These are phyloP conservation scores for Globisporangium emineosum DNA, from an alignment of 352 stramenopile genomes.

Conservation along the genomic window DNA sequence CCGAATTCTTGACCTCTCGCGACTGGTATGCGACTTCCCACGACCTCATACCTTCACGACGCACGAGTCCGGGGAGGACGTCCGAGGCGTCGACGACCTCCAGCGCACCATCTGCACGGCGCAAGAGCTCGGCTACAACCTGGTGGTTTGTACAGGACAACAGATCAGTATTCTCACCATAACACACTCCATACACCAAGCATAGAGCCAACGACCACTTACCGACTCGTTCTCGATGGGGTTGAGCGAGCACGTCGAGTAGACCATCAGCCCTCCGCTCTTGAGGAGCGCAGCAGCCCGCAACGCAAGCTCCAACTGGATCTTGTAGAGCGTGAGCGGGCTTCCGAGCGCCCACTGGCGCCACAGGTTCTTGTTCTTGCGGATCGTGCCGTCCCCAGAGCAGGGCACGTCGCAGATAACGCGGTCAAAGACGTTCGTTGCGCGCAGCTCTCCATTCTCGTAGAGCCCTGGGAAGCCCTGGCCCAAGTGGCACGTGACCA, in stretches of 20 bases:
- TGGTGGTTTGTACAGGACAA: neutral
- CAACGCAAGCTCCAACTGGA: constrained; percentile 92
- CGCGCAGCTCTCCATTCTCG: constrained; percentile 26
- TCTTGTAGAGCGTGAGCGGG: constrained; percentile 87
- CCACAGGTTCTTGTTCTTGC: constrained; percentile 96
- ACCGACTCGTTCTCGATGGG: constrained; percentile 97
- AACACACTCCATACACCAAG: neutral
- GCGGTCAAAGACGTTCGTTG: constrained; percentile 91
- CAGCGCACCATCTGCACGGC: constrained; percentile 77
- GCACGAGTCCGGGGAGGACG: constrained; percentile 45
- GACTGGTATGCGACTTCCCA: constrained; percentile 74
- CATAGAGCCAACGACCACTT: neutral
- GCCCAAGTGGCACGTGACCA: constrained; percentile 92
- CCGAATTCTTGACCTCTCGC: constrained; percentile 28
- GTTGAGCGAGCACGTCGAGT: constrained; percentile 97
- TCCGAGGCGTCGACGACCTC: constrained; percentile 83
- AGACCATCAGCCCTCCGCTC: constrained; percentile 91
- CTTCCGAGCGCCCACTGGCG: constrained; percentile 85
- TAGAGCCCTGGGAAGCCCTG: constrained; percentile 93
- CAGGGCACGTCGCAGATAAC: constrained; percentile 98
- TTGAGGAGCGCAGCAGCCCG: constrained; percentile 89
- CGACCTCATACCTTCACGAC: constrained; percentile 41
- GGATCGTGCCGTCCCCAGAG: constrained; percentile 96
- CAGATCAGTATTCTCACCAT: neutral
- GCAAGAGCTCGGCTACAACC: constrained; percentile 92